Evolutionary conservation across 169 alveolate species (phyloP).

Genomic region (Plasmodium fragile): DNA sequence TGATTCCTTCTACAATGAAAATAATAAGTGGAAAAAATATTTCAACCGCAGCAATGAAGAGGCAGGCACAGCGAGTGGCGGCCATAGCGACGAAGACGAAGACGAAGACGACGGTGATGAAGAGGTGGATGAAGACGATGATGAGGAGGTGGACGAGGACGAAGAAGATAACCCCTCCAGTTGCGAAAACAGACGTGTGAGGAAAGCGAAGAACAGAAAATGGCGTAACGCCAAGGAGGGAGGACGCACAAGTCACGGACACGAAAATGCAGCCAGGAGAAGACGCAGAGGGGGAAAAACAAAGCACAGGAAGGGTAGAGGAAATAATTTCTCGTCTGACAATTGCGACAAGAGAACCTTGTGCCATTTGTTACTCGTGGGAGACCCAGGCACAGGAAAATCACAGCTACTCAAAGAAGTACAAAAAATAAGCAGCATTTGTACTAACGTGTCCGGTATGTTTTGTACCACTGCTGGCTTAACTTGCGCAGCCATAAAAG

Average conservation of each 20-base stretch:
- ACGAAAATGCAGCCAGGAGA: not conserved
- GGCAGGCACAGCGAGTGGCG: not conserved
- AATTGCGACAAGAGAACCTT: conserved; percentile 77
- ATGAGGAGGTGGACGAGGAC: not conserved
- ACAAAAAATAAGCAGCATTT: conserved; percentile 78
- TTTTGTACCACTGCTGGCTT: conserved; percentile 94
- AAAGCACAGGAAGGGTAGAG: not conserved
- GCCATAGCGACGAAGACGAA: not conserved
- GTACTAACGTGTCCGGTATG: conserved; percentile 87
- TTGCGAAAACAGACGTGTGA: not conserved
- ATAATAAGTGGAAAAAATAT: conserved; percentile 64
- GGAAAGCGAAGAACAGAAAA: not conserved
- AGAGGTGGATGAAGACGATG: not conserved
- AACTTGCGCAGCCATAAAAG: conserved; percentile 92
- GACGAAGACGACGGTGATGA: not conserved
- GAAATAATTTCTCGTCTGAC: not conserved
- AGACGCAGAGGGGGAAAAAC: not conserved
- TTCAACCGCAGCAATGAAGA: not conserved
- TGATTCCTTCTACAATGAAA: conserved; percentile 61
- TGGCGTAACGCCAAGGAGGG: not conserved
- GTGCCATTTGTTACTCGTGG: conserved; percentile 93
- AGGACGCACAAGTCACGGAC: not conserved
- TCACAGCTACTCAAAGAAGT: conserved; percentile 92
- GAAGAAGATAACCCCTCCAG: not conserved
- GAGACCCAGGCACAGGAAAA: conserved; percentile 98